Evolutionary conservation across 352 stramenopile genomes (phyloP).

Genomic region (Synura sp.): DNA sequence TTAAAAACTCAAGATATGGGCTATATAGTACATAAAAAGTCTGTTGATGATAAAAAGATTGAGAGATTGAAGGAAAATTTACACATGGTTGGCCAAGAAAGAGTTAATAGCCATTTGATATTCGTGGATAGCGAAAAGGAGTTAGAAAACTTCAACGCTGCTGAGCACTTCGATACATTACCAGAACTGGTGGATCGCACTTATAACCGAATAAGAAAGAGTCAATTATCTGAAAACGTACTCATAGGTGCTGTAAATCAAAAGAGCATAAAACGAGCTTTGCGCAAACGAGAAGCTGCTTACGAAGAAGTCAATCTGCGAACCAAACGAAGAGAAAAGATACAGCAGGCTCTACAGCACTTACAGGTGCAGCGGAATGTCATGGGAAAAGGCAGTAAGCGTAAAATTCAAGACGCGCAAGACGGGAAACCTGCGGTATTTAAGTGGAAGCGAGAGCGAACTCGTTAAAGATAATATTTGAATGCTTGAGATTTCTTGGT

Average conservation of each 20-base stretch:
- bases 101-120: constrained; percentile 81
- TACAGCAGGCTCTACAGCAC: constrained; percentile 55
- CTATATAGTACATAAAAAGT: constrained; percentile 76
- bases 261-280: constrained; percentile 43
- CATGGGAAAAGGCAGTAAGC: constrained; percentile 56
- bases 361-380: constrained; percentile 52
- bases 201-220: constrained; percentile 61
- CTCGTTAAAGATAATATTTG: constrained; percentile 41
- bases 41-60: constrained; percentile 60
- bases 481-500: no score
- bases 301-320: constrained; percentile 33
- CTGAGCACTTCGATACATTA: constrained; percentile 78
- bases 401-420: constrained; percentile 48
- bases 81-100: constrained; percentile 61
- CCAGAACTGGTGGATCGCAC: constrained; percentile 60
- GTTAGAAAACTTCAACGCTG: constrained; percentile 68
- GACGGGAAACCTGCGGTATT: constrained; percentile 47
- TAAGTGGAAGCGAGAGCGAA: constrained; percentile 52
- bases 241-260: constrained; percentile 45
- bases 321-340: constrained; percentile 46
- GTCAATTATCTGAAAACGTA: constrained; percentile 29
- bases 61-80: constrained; percentile 63
- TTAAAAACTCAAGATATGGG: constrained; percentile 94
- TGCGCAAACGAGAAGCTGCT: background rate
- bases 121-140: constrained; percentile 80